Base-by-base conservation (phyloP, 2,329 filamentous ascomycete genomes). In the Ophiostoma populinum region DNA sequence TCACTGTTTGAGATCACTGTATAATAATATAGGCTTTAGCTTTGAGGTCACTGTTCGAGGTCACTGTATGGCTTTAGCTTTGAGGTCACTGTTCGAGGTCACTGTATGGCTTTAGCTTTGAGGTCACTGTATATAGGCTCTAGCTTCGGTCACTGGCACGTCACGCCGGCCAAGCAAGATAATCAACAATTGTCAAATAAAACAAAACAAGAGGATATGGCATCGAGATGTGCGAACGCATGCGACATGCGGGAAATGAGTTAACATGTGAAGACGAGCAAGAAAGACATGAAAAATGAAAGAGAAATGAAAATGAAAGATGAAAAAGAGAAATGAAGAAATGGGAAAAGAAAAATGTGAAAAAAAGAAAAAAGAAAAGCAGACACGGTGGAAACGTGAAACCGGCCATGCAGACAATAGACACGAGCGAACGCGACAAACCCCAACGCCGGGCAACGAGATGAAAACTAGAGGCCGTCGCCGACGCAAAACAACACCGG, bases 231-330 rank as follows among this genome's bases (percentile, higher is more conserved):
- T 18, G 22, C 18, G 11, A 28, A 28, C 21, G 16, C 13, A 8
- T 10, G 13, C 11, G 21, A 22, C 6, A 7, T 7, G 21, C 6
- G 18, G 16, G 21, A 7, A 15, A 20, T 33, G 22, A 2, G 16
- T 32, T 9, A 20, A 24, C 18, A 36, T 17, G 16, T 17, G 5
- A 28, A 35, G 18, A 18, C 24, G 25, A 28, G 17, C 17, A 17
- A 24, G 24, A 34, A 18, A 21, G 15, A 22, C 11, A n/a, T 8
- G 29, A 33, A 15, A n/a, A 32, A 31, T 24, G 24, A 38, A 32
- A 15, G 24, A 27, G 33, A 37, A 13, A 20, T 7, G 13, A 36
- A 26, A 18, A 24, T 12, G 20, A 28, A 12, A 9, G 24, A 32
- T 21, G 7, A 13, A 26, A 3, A 33, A 25, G 5, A 8, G 6